Conservation (phyloP, 352 stramenopile genomes). For the Phytophthora sp. region DNA sequence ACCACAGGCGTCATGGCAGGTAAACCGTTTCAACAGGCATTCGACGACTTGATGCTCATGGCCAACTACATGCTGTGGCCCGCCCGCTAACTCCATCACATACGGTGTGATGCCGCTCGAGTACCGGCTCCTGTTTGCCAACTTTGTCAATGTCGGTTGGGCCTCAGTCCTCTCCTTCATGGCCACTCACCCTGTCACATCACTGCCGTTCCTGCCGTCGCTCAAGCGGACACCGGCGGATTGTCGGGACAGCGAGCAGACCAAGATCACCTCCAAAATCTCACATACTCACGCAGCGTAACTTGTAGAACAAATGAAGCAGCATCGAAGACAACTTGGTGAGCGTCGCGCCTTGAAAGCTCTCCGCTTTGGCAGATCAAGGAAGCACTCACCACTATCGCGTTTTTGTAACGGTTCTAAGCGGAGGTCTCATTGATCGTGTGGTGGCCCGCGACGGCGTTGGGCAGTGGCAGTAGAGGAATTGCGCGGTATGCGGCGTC, state of each 20-base stretch:
- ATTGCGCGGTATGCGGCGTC: constrained; percentile 30
- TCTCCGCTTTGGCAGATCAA: constrained; percentile 13
- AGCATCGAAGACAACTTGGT: no score
- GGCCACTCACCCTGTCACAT: constrained; percentile 16
- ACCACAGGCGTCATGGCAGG: constrained; percentile 30
- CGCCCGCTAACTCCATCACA: constrained; percentile 35
- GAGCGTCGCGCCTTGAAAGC: neutral
- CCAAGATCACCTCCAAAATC: neutral
- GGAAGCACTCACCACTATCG: constrained; percentile 5
- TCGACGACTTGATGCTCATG: constrained; percentile 28
- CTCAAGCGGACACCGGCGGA: neutral
- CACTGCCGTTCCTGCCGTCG: constrained; percentile 1
- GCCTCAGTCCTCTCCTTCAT: constrained; percentile 33
- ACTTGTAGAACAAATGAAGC: neutral
- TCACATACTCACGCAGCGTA: neutral
- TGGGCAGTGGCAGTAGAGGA: constrained; percentile 16
- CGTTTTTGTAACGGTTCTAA: constrained; percentile 25
- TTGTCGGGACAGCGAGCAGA: neutral
- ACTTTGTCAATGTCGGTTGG: constrained; percentile 37
- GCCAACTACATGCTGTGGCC: constrained; percentile 46
- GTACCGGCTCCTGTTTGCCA: constrained; percentile 36
- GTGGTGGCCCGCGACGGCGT: constrained; percentile 5
- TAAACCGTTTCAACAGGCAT: constrained; percentile 15
- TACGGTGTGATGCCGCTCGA: constrained; percentile 39
- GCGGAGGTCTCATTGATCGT: constrained; percentile 3